phyloP scores from a whole-genome alignment of 306 rosid genomes.

The Styphnolobium japonicum region DNA sequence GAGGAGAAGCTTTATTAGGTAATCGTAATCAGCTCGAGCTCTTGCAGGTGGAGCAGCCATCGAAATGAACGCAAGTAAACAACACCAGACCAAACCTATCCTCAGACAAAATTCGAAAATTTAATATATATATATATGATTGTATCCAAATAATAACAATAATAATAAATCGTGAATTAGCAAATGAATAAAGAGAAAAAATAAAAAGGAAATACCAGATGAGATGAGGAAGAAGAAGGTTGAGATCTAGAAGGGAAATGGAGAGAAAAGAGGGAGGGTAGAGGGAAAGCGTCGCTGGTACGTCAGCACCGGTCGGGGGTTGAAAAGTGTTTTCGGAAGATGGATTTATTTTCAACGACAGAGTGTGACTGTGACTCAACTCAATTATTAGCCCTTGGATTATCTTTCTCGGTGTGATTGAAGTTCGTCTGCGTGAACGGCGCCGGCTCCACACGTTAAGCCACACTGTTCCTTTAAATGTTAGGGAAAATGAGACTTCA shows the following conservation, averaged over 20 bases:
- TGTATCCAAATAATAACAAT: neutral
- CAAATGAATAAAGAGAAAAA: neutral
- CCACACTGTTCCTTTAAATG: too few species aligned
- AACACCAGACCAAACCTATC: slow-evolving; percentile 30
- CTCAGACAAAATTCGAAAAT: neutral
- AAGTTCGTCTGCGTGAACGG: neutral
- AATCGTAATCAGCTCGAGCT: slow-evolving; percentile 87
- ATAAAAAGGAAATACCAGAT: slow-evolving; percentile 33
- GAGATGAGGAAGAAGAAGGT: slow-evolving; percentile 8
- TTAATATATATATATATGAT: neutral
- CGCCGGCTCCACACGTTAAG: too few species aligned
- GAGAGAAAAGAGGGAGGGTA: slow-evolving; percentile 16
- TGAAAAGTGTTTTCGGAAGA: slow-evolving; percentile 10
- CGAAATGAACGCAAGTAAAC: neutral
- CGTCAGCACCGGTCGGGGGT: slow-evolving; percentile 59
- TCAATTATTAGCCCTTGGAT: slow-evolving; percentile 18
- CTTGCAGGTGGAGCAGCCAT: slow-evolving; percentile 77
- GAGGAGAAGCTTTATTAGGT: slow-evolving; percentile 76
- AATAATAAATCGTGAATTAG: neutral
- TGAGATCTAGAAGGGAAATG: slow-evolving; percentile 38
- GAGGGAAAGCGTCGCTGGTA: slow-evolving; percentile 27
- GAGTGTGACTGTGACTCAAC: neutral
- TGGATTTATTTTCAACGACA: too few species aligned
- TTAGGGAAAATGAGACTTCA: too few species aligned
- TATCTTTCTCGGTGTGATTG: neutral